phyloP scores from a whole-genome alignment of 352 stramenopile genomes.

The Pythium chondricola region DNA sequence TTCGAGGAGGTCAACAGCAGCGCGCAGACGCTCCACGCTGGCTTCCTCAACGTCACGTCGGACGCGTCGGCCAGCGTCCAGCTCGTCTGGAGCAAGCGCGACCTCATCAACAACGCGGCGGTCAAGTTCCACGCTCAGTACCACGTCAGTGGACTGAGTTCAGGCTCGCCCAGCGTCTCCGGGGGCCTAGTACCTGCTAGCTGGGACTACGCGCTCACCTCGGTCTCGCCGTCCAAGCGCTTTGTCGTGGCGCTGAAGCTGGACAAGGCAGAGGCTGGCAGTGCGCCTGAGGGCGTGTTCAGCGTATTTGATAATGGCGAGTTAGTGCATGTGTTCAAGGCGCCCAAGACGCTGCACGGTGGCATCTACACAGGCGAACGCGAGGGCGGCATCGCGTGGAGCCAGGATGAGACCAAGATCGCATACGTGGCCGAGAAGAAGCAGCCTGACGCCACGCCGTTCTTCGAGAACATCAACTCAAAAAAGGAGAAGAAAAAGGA shows the following conservation, averaged over 20 bases:
- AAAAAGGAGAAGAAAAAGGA: slow-evolving; percentile 20
- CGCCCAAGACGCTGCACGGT: slow-evolving; percentile 64
- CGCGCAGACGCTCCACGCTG: slow-evolving; percentile 44
- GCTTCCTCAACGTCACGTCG: slow-evolving; percentile 28
- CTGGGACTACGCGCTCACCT: slow-evolving; percentile 37
- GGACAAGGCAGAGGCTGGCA: slow-evolving; percentile 30
- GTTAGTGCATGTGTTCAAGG: slow-evolving; percentile 47
- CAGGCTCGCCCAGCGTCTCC: slow-evolving; percentile 20
- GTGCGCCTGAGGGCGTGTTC: slow-evolving; percentile 39
- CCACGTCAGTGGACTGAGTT: slow-evolving; percentile 27
- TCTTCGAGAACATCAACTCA: slow-evolving; percentile 56
- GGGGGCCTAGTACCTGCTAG: slow-evolving; percentile 27
- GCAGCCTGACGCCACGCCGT: slow-evolving; percentile 29
- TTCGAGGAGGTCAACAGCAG: slow-evolving; percentile 38
- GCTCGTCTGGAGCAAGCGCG: slow-evolving; percentile 53
- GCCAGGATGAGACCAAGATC: slow-evolving; percentile 59
- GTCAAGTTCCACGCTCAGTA: slow-evolving; percentile 53
- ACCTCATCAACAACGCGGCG: slow-evolving; percentile 47
- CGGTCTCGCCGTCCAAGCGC: slow-evolving; percentile 44
- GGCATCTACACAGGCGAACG: slow-evolving; percentile 62
- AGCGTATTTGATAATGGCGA: slow-evolving; percentile 36
- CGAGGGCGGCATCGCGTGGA: slow-evolving; percentile 71
- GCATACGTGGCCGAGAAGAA: slow-evolving; percentile 79
- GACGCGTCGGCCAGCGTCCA: slow-evolving; percentile 29
- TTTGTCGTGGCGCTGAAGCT: slow-evolving; percentile 56